These are phyloP conservation scores for Teratosphaeria pseudoeucalypti DNA, from an alignment of 2,329 filamentous ascomycete species.

Conservation along the genomic window DNA sequence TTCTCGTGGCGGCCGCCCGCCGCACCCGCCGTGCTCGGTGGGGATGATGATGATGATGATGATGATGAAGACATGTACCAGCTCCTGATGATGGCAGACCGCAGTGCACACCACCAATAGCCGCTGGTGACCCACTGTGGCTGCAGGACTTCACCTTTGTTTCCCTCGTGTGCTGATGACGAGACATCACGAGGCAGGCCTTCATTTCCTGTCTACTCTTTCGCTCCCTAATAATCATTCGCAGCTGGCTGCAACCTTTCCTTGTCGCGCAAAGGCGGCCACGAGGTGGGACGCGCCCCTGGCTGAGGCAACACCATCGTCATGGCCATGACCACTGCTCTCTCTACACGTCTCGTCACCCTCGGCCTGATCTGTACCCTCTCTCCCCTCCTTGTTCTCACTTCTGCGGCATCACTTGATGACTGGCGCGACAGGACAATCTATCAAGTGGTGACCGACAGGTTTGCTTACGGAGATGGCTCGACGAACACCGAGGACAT, in stretches of 20 bases:
- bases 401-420: conserved; percentile 23
- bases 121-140: background rate
- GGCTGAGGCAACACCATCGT: background rate
- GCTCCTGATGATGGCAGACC: too few species aligned
- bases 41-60: too few species aligned
- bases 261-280: background rate
- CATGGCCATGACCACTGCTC: background rate
- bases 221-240: background rate
- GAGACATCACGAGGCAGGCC: background rate
- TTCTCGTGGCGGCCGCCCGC: background rate
- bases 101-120: background rate
- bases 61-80: too few species aligned
- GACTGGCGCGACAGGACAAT: conserved; percentile 30
- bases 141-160: background rate
- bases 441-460: conserved; percentile 32
- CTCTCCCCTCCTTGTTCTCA: background rate
- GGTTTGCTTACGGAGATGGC: conserved; percentile 23
- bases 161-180: background rate
- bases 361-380: background rate
- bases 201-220: background rate
- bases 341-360: background rate
- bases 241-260: background rate
- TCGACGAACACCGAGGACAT: conserved; percentile 9
- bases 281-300: background rate
- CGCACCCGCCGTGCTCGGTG: background rate